These are phyloP conservation scores for Zygosaccharomyces sapae DNA, from an alignment of 1,139 yeast species.

Conservation along the genomic window DNA sequence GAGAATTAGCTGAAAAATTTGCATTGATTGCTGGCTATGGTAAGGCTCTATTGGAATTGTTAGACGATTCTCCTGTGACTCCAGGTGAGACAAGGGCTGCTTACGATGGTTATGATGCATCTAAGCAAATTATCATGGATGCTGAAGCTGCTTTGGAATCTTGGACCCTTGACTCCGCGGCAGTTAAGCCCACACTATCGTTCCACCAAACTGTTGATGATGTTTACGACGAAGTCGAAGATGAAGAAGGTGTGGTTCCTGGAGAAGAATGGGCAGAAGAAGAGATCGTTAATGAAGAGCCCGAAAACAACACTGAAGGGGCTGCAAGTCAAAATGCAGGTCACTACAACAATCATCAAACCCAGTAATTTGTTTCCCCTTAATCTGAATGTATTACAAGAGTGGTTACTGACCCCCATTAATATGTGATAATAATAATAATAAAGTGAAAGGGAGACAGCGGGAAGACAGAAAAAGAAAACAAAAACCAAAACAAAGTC, in stretches of 20 bases:
- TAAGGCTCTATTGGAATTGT: constrained; percentile 74
- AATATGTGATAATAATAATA: neutral
- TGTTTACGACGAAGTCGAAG: constrained; percentile 56
- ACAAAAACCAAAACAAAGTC: neutral
- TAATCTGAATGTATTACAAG: neutral
- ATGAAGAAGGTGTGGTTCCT: constrained; percentile 40
- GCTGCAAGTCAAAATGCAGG: neutral
- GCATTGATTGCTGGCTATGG: constrained; percentile 88
- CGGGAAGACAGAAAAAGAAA: neutral
- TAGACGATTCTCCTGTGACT: constrained; percentile 81
- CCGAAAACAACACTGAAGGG: neutral
- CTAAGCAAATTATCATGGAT: constrained; percentile 79
- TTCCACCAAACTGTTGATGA: constrained; percentile 69
- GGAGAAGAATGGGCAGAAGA: constrained; percentile 36
- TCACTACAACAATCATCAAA: neutral
- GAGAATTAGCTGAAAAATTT: constrained; percentile 79
- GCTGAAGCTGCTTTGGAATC: constrained; percentile 79
- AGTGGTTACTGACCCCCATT: too few species aligned
- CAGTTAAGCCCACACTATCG: constrained; percentile 75
- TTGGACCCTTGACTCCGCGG: constrained; percentile 80
- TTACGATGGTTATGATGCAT: constrained; percentile 82
- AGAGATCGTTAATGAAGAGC: constrained; percentile 7
- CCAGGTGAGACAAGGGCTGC: constrained; percentile 92
- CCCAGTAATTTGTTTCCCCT: neutral
- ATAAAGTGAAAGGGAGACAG: neutral